Base-by-base conservation (phyloP, 2,329 filamentous ascomycete species). In the Calonectria ilicicola region DNA sequence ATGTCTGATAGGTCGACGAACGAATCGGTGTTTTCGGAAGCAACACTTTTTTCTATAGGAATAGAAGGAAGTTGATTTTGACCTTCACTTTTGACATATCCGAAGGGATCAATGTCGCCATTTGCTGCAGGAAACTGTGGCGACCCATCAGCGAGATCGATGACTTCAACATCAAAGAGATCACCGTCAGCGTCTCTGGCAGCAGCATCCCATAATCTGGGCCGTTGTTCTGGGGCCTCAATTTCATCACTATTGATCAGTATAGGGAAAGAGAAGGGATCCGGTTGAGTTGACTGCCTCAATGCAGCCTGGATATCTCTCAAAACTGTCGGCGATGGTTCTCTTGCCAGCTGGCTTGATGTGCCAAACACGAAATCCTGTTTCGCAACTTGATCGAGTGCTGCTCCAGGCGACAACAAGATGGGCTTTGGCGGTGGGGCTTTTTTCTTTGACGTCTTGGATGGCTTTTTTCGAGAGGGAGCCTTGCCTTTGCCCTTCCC, bases 281-380 rank as follows among this genome's bases (percentile, higher is more conserved):
- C 81, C 19, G 83, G 77, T 1, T 80, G 71, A 38, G 91, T 92
- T 0, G 92, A 94, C 44, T 86, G 86, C 73, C 87, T 87, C 74
- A 94, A 88, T 1, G 91, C 92, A 66, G 86, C 80, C 66, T 94
- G 91, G 23, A 94, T 82, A 56, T 93, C 89, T 35, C 89, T 87
- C 19, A 94, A 82, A 27, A 92, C 88, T 0, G 89, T 89, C 0
- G 93, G 93, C 0, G 93, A 94, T 42, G 95, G 91, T 69, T 95
- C 93, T 67, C 89, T 86, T 17, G 92, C 93, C 27, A 98, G 85
- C 81, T 98, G 95, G 81, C 95, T 97, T 1, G 93, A 96, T 0
- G 95, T 97, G 1, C 95, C 95, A 83, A 98, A 98, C 0, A 97
- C 84, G 79, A 96, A 94, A 72, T 95, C 91, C 81, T 97, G 95